Evolutionary conservation across 2,329 filamentous ascomycete genomes (phyloP).

Genomic region (Aureobasidium sp.): DNA sequence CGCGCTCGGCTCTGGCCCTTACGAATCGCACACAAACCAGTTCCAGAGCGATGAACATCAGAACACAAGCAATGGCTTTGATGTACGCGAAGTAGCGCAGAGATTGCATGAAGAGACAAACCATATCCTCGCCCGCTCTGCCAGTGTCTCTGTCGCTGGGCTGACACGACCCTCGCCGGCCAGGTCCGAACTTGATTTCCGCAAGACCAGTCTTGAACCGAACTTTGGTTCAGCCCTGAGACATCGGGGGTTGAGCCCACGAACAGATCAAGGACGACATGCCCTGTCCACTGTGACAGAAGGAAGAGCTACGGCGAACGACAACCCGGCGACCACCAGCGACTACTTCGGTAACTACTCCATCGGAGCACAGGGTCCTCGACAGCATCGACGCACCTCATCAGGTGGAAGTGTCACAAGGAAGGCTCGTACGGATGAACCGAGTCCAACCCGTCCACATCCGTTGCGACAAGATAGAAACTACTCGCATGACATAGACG

Average conservation of each 20-base stretch:
- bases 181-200: background rate
- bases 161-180: background rate
- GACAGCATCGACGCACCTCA: background rate
- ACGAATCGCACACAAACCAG: background rate
- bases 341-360: slow-evolving; percentile 1
- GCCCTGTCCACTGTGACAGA: background rate
- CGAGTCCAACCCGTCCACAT: background rate
- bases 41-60: background rate
- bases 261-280: background rate
- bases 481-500: background rate
- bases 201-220: slow-evolving; percentile 8
- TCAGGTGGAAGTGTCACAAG: background rate
- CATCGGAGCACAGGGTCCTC: background rate
- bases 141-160: background rate
- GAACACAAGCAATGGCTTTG: background rate
- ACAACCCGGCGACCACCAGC: background rate
- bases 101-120: background rate
- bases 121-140: background rate
- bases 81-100: background rate
- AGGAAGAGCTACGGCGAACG: background rate
- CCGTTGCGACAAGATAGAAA: background rate
- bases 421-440: background rate
- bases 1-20: background rate
- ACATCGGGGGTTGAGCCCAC: background rate
- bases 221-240: background rate